Conservation (phyloP, 2,329 filamentous ascomycete genomes). For the Amylocarpus encephaloides region DNA sequence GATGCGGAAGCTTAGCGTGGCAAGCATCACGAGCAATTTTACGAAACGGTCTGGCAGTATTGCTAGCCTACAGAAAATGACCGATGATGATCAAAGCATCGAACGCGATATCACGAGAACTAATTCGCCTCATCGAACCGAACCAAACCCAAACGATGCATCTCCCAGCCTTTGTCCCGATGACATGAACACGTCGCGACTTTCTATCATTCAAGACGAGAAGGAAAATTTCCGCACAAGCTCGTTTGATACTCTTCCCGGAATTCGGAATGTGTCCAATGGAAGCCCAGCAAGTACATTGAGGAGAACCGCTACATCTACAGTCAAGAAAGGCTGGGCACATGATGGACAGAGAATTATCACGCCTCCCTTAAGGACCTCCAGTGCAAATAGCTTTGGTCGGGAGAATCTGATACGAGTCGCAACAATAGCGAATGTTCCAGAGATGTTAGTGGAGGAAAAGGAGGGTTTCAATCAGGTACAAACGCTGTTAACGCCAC, state of each 20-base stretch:
- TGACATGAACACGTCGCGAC: conserved; percentile 15
- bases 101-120: conserved; percentile 14
- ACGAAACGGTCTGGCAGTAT: conserved; percentile 53
- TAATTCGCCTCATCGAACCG: conserved; percentile 8
- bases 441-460: conserved; percentile 17
- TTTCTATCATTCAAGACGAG: conserved; percentile 27
- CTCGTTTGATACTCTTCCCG: conserved; percentile 18
- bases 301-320: conserved; percentile 22
- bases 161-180: conserved; percentile 13
- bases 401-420: conserved; percentile 9
- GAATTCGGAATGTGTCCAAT: conserved; percentile 8
- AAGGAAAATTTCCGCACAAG: conserved; percentile 22
- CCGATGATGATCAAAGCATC: conserved; percentile 19
- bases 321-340: conserved; percentile 24
- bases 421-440: conserved; percentile 10
- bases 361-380: conserved; percentile 24
- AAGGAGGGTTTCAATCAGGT: conserved; percentile 21
- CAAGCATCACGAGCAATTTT: conserved; percentile 72
- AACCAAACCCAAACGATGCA: conserved; percentile 16
- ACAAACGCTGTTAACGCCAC: not conserved
- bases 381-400: conserved; percentile 24
- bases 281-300: conserved; percentile 19
- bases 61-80: conserved; percentile 24
- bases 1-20: conserved; percentile 81
- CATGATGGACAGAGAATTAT: conserved; percentile 24